phyloP scores from a whole-genome alignment of 495 filamentous ascomycete genomes.

The Podospora bellae-mahoneyi region DNA sequence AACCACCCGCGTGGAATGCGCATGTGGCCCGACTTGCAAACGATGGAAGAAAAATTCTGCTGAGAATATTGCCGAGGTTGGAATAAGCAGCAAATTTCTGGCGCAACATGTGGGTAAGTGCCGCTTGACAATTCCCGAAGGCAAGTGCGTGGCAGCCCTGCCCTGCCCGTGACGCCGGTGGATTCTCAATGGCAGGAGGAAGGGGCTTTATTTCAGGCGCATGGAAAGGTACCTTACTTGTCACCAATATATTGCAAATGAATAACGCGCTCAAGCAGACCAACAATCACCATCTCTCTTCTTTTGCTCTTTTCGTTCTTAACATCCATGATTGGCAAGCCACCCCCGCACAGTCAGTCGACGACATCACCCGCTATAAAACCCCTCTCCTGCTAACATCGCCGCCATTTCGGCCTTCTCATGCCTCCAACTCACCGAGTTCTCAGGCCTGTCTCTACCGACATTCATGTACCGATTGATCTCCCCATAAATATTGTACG shows the following conservation, averaged over 20 bases:
- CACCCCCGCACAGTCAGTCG: no score
- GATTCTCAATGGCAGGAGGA: neutral
- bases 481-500: conserved; percentile 3
- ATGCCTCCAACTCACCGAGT: neutral
- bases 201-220: no score
- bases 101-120: neutral
- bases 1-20: neutral
- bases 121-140: neutral
- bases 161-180: neutral
- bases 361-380: neutral
- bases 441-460: neutral
- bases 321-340: no score
- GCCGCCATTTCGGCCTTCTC: neutral
- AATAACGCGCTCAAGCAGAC: no score
- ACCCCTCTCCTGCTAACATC: neutral
- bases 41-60: neutral
- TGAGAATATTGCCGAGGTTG: neutral
- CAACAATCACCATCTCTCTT: no score
- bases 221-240: no score
- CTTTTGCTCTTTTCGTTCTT: no score
- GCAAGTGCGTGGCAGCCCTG: neutral
- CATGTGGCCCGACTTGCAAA: neutral
- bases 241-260: no score
- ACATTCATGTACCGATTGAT: neutral
- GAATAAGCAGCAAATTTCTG: neutral